These are phyloP conservation scores for Casaregolazyma suthepensis DNA, from an alignment of 1,139 yeast species.

Conservation along the genomic window DNA sequence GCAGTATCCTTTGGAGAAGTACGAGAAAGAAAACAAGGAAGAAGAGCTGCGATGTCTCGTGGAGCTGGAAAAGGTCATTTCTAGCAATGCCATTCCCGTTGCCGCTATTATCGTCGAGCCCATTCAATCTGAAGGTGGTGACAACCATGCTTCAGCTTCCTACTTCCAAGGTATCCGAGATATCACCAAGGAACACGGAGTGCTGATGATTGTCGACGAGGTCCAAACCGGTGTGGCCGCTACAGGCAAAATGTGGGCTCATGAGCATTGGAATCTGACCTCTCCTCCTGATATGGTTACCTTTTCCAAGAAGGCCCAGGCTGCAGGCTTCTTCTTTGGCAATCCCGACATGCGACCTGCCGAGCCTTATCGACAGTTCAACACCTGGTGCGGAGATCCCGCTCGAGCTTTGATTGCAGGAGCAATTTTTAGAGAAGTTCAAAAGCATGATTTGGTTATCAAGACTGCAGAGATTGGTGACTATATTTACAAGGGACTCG, in stretches of 20 bases:
- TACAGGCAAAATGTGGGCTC: constrained; percentile 81
- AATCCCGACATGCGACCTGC: constrained; percentile 65
- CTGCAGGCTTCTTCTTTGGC: constrained; percentile 77
- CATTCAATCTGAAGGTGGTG: constrained; percentile 84
- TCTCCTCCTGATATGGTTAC: constrained; percentile 79
- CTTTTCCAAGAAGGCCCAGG: constrained; percentile 78
- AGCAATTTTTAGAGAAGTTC: constrained; percentile 59
- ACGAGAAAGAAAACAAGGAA: constrained; percentile 47
- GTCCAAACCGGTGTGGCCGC: constrained; percentile 89
- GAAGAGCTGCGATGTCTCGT: constrained; percentile 67
- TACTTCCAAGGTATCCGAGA: constrained; percentile 78
- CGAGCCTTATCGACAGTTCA: constrained; percentile 74
- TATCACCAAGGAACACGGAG: constrained; percentile 59
- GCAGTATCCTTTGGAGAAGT: constrained; percentile 61
- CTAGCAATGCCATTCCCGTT: constrained; percentile 57
- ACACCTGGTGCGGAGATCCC: constrained; percentile 92
- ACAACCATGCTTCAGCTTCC: constrained; percentile 68
- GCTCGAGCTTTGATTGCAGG: constrained; percentile 68
- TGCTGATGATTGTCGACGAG: constrained; percentile 71
- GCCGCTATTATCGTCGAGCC: constrained; percentile 78
- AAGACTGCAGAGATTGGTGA: constrained; percentile 56
- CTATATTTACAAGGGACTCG: constrained; percentile 52
- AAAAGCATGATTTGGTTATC: constrained; percentile 51
- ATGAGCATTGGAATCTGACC: constrained; percentile 68
- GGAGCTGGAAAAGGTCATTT: constrained; percentile 50